These are phyloP conservation scores for Citeromyces matritensis DNA, from an alignment of 805 yeast genomes.

Conservation along the genomic window DNA sequence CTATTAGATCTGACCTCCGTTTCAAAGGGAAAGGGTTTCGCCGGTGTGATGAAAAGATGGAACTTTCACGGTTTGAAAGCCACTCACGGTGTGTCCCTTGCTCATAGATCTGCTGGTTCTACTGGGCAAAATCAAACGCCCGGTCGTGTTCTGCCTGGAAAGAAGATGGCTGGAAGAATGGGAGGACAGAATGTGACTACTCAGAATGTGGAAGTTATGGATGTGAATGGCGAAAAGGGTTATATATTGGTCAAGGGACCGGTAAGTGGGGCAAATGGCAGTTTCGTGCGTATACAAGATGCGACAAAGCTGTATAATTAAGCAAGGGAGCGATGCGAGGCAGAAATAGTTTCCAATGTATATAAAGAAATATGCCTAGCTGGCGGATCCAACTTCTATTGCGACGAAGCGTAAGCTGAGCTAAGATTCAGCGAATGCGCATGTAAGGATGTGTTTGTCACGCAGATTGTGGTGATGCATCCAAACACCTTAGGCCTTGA, in stretches of 20 bases:
- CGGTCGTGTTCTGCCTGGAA: constrained; percentile 91
- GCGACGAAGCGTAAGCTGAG: too few species aligned
- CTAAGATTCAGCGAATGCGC: too few species aligned
- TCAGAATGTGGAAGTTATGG: constrained; percentile 62
- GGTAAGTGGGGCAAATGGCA: constrained; percentile 79
- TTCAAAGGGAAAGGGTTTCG: constrained; percentile 90
- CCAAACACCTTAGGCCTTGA: too few species aligned
- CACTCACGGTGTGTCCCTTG: constrained; percentile 86
- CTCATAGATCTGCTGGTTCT: constrained; percentile 95
- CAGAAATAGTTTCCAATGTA: not conserved
- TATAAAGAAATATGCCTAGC: too few species aligned
- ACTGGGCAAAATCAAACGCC: constrained; percentile 94
- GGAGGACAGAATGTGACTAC: constrained; percentile 66
- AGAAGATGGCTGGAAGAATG: constrained; percentile 97
- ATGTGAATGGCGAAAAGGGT: constrained; percentile 70
- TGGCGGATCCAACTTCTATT: too few species aligned
- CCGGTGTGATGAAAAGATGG: constrained; percentile 96
- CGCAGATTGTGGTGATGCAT: too few species aligned
- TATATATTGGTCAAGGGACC: constrained; percentile 77
- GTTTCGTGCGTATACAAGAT: constrained; percentile 64
- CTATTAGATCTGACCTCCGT: constrained; percentile 66
- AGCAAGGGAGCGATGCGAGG: not conserved
- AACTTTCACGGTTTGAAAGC: constrained; percentile 83
- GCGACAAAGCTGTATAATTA: constrained; percentile 33
- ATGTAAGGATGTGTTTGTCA: too few species aligned